phyloP scores from a whole-genome alignment of 2,329 filamentous ascomycete species.

The Calonectria montana region DNA sequence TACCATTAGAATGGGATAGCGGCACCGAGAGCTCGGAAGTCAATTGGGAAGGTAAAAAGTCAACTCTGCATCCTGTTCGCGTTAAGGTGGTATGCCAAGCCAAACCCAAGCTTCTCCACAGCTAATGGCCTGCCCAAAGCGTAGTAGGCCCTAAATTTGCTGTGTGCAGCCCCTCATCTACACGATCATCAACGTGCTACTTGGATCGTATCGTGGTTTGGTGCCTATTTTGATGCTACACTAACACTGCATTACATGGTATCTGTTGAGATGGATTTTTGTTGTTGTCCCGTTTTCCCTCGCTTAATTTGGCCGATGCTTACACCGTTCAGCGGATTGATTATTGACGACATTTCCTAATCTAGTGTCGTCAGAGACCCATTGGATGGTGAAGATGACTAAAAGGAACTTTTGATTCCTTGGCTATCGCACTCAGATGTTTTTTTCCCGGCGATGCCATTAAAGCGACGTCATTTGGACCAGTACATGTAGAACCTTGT shows the following conservation, averaged over 20 bases:
- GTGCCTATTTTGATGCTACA: not conserved
- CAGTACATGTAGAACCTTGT: not conserved
- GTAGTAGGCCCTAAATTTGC: constrained; percentile 17
- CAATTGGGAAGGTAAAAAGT: constrained; percentile 23
- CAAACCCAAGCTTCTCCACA: constrained; percentile 31
- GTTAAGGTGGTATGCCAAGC: constrained; percentile 36
- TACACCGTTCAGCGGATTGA: not conserved
- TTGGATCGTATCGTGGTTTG: not conserved
- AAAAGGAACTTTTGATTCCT: constrained; percentile 18
- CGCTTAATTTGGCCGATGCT: not conserved
- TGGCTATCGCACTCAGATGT: not conserved
- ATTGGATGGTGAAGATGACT: not conserved
- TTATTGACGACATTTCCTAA: not conserved
- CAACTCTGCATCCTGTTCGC: constrained; percentile 18
- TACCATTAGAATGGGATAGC: not conserved
- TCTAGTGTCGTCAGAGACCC: not conserved
- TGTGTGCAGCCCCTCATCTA: not conserved
- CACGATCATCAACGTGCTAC: not conserved
- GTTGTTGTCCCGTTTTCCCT: not conserved
- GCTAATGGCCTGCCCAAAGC: constrained; percentile 32
- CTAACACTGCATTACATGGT: not conserved
- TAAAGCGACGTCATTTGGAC: not conserved
- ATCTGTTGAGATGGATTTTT: not conserved
- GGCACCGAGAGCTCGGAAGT: constrained; percentile 7
- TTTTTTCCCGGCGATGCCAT: not conserved